Percentiles rank a stretch among this genome's conserved stretches.
Evolutionary conservation across 73 alveolate genomes (phyloP).

Genomic region (Halteria grandinella): DNA sequence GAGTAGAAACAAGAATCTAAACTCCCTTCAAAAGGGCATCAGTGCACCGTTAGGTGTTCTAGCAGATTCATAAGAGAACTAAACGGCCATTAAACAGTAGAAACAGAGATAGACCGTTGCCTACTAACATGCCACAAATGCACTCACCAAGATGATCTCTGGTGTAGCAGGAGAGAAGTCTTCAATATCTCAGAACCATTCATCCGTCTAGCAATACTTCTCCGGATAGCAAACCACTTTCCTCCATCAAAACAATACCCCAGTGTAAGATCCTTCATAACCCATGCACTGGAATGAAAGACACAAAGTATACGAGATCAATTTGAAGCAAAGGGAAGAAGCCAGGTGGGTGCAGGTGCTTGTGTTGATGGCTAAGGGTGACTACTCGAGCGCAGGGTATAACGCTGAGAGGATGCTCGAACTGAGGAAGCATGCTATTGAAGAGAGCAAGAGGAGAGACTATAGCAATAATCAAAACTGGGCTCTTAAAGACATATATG

Average conservation of each 20-base stretch:
- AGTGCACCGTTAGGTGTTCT: background rate
- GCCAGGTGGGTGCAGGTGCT: slow-evolving; percentile 23
- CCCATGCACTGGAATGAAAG: slow-evolving; percentile 23
- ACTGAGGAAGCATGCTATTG: slow-evolving; percentile 17
- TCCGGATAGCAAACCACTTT: too few relatives aligned
- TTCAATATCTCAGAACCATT: too few relatives aligned
- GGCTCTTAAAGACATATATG: slow-evolving; percentile 27
- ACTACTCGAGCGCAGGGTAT: slow-evolving; percentile 2
- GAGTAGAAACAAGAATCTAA: background rate
- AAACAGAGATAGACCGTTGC: slow-evolving; percentile 1
- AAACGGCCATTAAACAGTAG: background rate
- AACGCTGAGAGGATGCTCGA: slow-evolving; percentile 28
- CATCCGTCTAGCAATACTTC: too few relatives aligned
- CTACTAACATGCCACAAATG: background rate
- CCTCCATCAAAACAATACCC: slow-evolving; percentile 22
- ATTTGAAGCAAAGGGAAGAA: slow-evolving; percentile 29
- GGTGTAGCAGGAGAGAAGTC: background rate
- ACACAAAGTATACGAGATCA: slow-evolving; percentile 21
- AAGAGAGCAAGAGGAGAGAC: slow-evolving; percentile 10
- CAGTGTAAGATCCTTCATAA: background rate
- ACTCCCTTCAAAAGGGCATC: background rate
- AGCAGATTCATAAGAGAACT: background rate
- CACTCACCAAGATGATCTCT: background rate
- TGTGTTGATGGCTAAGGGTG: slow-evolving; percentile 14
- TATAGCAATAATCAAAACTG: background rate